Evolutionary conservation across 805 yeast species (phyloP), one percentile per base, ranked within the genome.

Genomic region (Lachancea nothofagi): DNA sequence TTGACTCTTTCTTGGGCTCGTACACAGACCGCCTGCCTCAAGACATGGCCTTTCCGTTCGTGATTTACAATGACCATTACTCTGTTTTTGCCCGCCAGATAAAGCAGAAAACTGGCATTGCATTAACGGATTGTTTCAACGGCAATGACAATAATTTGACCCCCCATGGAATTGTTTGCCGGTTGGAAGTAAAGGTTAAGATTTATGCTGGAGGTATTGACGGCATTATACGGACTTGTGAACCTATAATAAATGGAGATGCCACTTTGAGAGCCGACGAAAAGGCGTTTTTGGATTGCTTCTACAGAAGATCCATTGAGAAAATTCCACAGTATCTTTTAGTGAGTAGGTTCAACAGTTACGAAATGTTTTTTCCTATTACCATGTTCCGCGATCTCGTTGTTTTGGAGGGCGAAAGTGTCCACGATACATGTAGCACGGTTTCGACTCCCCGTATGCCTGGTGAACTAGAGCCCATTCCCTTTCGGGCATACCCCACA

Each of bases 111-210:
- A 39, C 17, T 28, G 45, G 48, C 21, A 20, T 34, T 28, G 33
- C 29, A 8, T 35, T 45, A 9, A 33, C 12, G 12, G 47, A 44
- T 5, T 31, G 42, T 32, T 25, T 33, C 18, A 37, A 38, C 9
- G 34, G 31, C 9, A 30, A 40, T 13, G 46, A 45, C 7, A 50
- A 41, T 10, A 59, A 56, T 40, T 29, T 56, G 10, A 46, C 61
- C 1, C 44, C 43, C 13, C 37, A 41, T 12, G 60, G 62, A 21
- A 55, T 59, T 8, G 44, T 59, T 2, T 54, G 59, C 40, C 43
- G 47, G 26, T 17, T 59, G 29, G 34, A 44, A 6, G 25, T 55
- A 3, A 56, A 53, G 29, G 41, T 42, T 8, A 42, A 48, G 25
- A 20, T 52, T 0, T 57, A 36, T 33, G 36, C 44, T 8, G 50